These are phyloP conservation scores for Phytophthora europaea DNA, from an alignment of 352 stramenopile species.

Conservation along the genomic window DNA sequence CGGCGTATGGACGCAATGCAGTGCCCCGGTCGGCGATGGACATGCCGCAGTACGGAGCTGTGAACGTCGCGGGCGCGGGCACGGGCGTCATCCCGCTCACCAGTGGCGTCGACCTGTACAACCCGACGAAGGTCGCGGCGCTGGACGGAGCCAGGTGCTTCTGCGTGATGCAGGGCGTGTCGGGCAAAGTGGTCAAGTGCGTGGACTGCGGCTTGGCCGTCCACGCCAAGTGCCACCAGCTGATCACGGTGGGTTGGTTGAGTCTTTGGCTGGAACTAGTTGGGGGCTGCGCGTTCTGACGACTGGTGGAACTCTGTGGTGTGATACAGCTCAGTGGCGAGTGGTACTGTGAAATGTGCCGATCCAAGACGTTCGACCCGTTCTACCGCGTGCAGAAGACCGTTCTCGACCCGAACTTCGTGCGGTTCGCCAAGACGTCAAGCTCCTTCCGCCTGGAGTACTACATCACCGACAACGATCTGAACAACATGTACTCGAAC, in stretches of 20 bases:
- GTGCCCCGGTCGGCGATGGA: constrained; percentile 1
- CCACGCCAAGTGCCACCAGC: constrained; percentile 84
- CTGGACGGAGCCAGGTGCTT: constrained; percentile 71
- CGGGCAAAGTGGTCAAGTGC: constrained; percentile 63
- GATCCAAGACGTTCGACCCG: constrained; percentile 74
- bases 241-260: constrained; percentile 50
- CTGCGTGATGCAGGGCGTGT: constrained; percentile 45
- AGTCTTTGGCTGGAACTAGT: background rate
- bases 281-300: background rate
- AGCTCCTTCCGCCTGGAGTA: constrained; percentile 72
- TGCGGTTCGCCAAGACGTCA: constrained; percentile 68
- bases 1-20: constrained; percentile 22
- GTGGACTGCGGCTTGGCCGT: constrained; percentile 60
- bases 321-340: constrained; percentile 48
- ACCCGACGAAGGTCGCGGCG: constrained; percentile 34
- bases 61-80: constrained; percentile 4
- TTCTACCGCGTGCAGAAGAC: constrained; percentile 75
- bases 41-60: constrained; percentile 13
- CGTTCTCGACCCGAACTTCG: constrained; percentile 60
- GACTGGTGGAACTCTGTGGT: constrained; percentile 2
- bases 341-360: constrained; percentile 84
- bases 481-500: constrained; percentile 76
- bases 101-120: constrained; percentile 50
- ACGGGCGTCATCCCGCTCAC: constrained; percentile 35
- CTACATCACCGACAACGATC: constrained; percentile 73